Percentiles rank a stretch among this genome's conserved stretches.
These are phyloP conservation scores for Hagleromyces aurorensis DNA, from an alignment of 805 yeast genomes.

Conservation along the genomic window DNA sequence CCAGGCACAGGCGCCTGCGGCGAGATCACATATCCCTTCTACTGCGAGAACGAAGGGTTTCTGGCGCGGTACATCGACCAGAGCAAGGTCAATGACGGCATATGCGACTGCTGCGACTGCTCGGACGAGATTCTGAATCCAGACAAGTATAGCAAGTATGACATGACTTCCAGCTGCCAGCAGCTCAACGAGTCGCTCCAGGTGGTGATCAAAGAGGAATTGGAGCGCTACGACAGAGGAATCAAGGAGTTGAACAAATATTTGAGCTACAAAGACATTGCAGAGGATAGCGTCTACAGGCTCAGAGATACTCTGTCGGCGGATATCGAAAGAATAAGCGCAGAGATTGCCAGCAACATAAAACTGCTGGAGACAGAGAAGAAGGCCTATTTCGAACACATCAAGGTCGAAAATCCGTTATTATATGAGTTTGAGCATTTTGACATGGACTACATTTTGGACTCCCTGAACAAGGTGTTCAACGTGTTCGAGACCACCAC, in stretches of 20 bases:
- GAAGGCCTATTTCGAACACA: constrained; percentile 12
- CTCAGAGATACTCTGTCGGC: constrained; percentile 5
- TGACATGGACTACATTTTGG: constrained; percentile 8
- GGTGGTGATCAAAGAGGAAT: constrained; percentile 37
- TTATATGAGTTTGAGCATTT: constrained; percentile 18
- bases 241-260: constrained; percentile 32
- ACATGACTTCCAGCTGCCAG: no score
- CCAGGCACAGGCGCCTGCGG: constrained; percentile 89
- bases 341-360: constrained; percentile 13
- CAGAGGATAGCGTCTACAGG: constrained; percentile 6
- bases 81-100: constrained; percentile 75
- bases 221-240: constrained; percentile 47
- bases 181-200: constrained; percentile 16
- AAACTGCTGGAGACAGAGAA: constrained; percentile 16
- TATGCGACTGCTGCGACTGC: constrained; percentile 98
- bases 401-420: constrained; percentile 18
- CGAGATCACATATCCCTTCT: constrained; percentile 36
- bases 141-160: constrained; percentile 1
- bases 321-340: constrained; percentile 7
- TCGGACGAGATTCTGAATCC: constrained; percentile 55
- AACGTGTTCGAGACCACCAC: constrained; percentile 17
- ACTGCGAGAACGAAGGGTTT: constrained; percentile 72
- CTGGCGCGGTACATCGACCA: constrained; percentile 54
- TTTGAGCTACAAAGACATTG: constrained; percentile 12
- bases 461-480: constrained; percentile 9